Percentiles rank a stretch among this genome's conserved stretches.
Evolutionary conservation across 345 rosid genomes (phyloP).

Genomic region (Lumnitzera racemosa): DNA sequence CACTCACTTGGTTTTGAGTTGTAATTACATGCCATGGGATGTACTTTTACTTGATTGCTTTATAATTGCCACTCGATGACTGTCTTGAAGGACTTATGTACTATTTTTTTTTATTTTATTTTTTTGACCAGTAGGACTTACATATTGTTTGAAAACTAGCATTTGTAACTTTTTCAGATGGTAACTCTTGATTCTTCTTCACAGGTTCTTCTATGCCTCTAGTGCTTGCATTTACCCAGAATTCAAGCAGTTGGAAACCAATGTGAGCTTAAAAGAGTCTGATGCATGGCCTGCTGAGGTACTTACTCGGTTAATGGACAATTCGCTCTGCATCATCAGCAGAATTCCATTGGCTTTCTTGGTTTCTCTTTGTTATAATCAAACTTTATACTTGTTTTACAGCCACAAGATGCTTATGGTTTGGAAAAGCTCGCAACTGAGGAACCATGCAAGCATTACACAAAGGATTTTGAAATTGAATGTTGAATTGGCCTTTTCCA

Average conservation of each 20-base stretch:
- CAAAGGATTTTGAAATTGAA: slow-evolving; percentile 89
- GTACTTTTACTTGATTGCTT: no score
- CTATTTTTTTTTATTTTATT: no score
- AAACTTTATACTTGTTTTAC: slow-evolving; percentile 11
- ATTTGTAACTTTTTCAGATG: no score
- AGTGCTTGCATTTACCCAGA: slow-evolving; percentile 99
- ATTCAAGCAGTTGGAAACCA: slow-evolving; percentile 94
- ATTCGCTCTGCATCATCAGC: slow-evolving; percentile 12
- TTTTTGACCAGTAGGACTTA: no score
- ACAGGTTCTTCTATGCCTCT: slow-evolving; percentile 95
- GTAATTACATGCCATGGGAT: no score
- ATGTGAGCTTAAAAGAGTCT: slow-evolving; percentile 93
- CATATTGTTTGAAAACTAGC: no score
- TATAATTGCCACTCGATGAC: no score
- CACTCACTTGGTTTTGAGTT: neutral
- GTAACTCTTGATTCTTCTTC: neutral
- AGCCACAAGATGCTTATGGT: slow-evolving; percentile 99
- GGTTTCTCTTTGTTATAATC: neutral
- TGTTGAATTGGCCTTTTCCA: slow-evolving; percentile 96
- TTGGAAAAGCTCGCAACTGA: slow-evolving; percentile 98
- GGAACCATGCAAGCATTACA: slow-evolving; percentile 96
- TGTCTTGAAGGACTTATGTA: no score
- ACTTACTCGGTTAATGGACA: slow-evolving; percentile 9
- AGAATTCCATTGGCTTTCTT: slow-evolving; percentile 60
- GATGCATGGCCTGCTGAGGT: slow-evolving; percentile 99